Evolutionary conservation across 2,329 filamentous ascomycete genomes (phyloP), one percentile per base, ranked within the genome.

Genomic region (Trichoderma sp.): DNA sequence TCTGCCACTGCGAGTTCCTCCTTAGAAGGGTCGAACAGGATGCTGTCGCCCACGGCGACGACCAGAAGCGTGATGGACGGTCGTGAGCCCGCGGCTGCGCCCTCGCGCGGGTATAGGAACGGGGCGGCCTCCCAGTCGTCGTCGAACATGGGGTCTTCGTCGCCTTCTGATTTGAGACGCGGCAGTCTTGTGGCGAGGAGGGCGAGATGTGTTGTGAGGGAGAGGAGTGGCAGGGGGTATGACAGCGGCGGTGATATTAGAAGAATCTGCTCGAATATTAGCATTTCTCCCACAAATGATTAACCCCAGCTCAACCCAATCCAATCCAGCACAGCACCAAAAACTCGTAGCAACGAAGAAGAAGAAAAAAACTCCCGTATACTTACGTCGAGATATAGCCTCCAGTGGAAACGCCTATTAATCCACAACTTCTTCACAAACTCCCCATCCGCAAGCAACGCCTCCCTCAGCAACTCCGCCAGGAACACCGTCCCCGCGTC

Each of bases 111-210:
- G 80, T 96, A 99, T 34, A 99, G 82, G 67, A 89, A 89, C 19
- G 88, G 85, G 1, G 93, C 89, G 17, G 91, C 91, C 71, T 91
- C 92, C 95, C 95, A 99, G 81, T 99, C 95, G 80, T 99, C 95
- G 81, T 97, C 91, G 80, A 99, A 99, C 76, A 97, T 89, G 13
- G 95, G 95, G 74, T 99, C 95, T 81, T 99, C 95, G 80, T 98
- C 94, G 68, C 88, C 87, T 78, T 97, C 92, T 1, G 94, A 97
- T 77, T 92, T 92, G 61, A 97, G 84, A 29, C 89, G 87, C 8
- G 95, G 95, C 3, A 98, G 84, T 71, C 91, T 89, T 7, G 95
- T 94, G 34, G 92, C 90, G 70, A 97, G 89, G 56, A 99, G 90
- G 3, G 95, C 95, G 69, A 99, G 90, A 78, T 99, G 94, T 57